These are phyloP conservation scores for Cicer chorassanicum DNA, from an alignment of 306 rosid genomes.

Conservation along the genomic window DNA sequence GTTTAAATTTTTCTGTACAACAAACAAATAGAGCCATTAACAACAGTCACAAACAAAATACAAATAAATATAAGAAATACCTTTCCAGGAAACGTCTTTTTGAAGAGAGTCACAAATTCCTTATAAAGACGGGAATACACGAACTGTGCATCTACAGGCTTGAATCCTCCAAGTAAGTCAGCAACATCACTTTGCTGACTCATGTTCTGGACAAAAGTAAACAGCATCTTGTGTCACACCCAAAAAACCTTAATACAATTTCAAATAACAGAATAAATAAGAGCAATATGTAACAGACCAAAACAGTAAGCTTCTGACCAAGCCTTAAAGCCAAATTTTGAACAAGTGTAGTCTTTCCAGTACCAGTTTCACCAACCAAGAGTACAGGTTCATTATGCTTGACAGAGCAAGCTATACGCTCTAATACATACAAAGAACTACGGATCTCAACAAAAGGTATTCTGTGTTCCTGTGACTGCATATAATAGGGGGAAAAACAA, in stretches of 20 bases:
- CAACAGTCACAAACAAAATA: slow-evolving; percentile 35
- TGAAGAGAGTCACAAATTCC: slow-evolving; percentile 69
- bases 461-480: slow-evolving; percentile 55
- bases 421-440: slow-evolving; percentile 75
- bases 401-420: slow-evolving; percentile 83
- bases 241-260: slow-evolving; percentile 11
- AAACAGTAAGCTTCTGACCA: slow-evolving; percentile 83
- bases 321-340: slow-evolving; percentile 89
- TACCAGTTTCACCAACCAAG: slow-evolving; percentile 98
- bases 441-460: slow-evolving; percentile 78
- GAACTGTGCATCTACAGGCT: slow-evolving; percentile 72
- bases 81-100: slow-evolving; percentile 57
- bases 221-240: slow-evolving; percentile 17
- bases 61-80: slow-evolving; percentile 46
- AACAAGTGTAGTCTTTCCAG: slow-evolving; percentile 95
- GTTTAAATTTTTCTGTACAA: slow-evolving; percentile 55
- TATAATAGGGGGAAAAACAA: slow-evolving; percentile 41
- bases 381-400: slow-evolving; percentile 90
- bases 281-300: slow-evolving; percentile 60
- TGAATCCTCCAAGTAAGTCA: slow-evolving; percentile 88
- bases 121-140: slow-evolving; percentile 59
- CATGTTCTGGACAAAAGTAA: slow-evolving; percentile 64
- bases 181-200: slow-evolving; percentile 97
- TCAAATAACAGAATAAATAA: background rate
- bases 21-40: slow-evolving; percentile 40